These are phyloP conservation scores for Hypoxylon perforatum DNA, from an alignment of 495 filamentous ascomycete species.

Conservation along the genomic window DNA sequence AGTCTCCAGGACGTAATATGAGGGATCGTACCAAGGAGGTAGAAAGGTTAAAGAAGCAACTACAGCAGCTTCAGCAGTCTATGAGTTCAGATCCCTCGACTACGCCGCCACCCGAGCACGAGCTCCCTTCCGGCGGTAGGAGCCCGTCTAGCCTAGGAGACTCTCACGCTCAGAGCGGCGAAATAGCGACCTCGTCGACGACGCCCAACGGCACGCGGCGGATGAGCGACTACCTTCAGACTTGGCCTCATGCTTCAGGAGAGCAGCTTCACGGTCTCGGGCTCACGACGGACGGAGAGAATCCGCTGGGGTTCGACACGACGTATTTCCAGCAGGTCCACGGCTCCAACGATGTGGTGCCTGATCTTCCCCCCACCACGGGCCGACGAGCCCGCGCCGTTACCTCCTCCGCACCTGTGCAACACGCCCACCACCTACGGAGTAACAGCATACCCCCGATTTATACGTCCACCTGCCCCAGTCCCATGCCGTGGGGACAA, in stretches of 20 bases:
- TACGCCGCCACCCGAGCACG: constrained; percentile 45
- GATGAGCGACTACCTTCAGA: constrained; percentile 43
- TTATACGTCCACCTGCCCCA: constrained; percentile 36
- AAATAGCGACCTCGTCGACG: constrained; percentile 27
- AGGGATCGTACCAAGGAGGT: constrained; percentile 48
- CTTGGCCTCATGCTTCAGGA: constrained; percentile 39
- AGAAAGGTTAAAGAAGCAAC: constrained; percentile 47
- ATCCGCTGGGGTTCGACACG: constrained; percentile 38
- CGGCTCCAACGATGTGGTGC: constrained; percentile 39
- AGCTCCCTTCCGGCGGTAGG: constrained; percentile 40
- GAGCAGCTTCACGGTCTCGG: constrained; percentile 42
- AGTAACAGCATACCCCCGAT: constrained; percentile 46
- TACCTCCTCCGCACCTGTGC: constrained; percentile 33
- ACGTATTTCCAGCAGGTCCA: constrained; percentile 43
- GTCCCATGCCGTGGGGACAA: constrained; percentile 42
- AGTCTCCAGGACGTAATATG: constrained; percentile 45
- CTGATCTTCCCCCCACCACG: constrained; percentile 35
- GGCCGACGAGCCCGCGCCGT: constrained; percentile 40
- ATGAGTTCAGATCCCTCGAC: constrained; percentile 41
- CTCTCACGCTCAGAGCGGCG: constrained; percentile 32
- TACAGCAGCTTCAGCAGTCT: constrained; percentile 45
- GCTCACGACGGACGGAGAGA: constrained; percentile 42
- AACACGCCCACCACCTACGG: constrained; percentile 32
- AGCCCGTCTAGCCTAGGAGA: constrained; percentile 44
- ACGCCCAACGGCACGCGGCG: constrained; percentile 40